Evolutionary conservation across 306 rosid genomes (phyloP), one percentile per base, ranked within the genome.

Genomic region (Quercus bicolor): DNA sequence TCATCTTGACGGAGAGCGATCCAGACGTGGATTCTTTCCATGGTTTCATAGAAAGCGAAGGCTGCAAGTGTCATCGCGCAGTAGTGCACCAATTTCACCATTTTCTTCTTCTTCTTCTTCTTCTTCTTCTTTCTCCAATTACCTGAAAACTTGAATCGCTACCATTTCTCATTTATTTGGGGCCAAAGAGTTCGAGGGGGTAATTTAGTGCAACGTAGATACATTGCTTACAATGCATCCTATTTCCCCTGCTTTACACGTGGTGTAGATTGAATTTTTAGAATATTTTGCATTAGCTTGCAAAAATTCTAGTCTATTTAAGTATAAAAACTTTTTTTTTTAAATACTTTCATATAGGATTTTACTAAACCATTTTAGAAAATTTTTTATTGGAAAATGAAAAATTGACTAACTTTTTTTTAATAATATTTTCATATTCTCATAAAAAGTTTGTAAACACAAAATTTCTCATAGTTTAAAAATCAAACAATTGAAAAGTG

Each of bases 1-100:
- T 96, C 99, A 78, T 96, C 99, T 74, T 96, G 99, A 81, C 19
- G 99, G 33, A 96, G 94, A 83, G 99, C 99, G 89, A 93, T 91
- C 99, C 99, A 96, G 74, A 96, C 93, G 79, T 96, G 99, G 73
- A 96, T 66, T 57, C 84, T 91, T 7, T 96, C 99, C 98, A 96
- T 96, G 79, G 98, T 81, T 2, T 93, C 92, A 98, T 96, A 93
- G 91, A 96, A 93, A 0, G 90, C 79, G 85, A 96, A 96, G 51
- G 99, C 98, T 31, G 97, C 99, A 34, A 93, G 66, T 2, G 97
- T n/a, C 98, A 96, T 91, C 5, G 89, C 99, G 68, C 93, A 96
- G 92, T 85, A 96, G 18, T 96, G 89, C 4, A 89, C 83, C 0
- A 93, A 87, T 56, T 70, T 96, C 91, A 96, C 99, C 99, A 96